Conservation (phyloP, 306 rosid genomes). For the Erythrophleum fordii region DNA sequence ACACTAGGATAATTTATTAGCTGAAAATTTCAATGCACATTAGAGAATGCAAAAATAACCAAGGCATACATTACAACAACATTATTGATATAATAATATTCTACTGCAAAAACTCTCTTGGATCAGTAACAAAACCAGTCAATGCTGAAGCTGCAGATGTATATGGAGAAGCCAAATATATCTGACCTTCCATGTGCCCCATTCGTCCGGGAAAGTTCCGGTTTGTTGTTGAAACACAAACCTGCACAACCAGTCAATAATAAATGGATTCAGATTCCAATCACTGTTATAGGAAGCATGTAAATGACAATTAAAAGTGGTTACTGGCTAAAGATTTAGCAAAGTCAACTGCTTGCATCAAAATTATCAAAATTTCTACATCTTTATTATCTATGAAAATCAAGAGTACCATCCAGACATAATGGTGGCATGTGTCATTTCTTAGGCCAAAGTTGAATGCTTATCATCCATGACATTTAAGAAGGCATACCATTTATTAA, state of each 20-base stretch:
- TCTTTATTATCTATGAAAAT: too few relatives aligned
- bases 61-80: slow-evolving; percentile 5
- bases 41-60: slow-evolving; percentile 36
- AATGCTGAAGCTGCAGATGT: slow-evolving; percentile 98
- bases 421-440: not conserved
- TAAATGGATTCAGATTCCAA: slow-evolving; percentile 24
- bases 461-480: slow-evolving; percentile 5
- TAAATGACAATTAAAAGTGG: slow-evolving; percentile 11
- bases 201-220: slow-evolving; percentile 96
- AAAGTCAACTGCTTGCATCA: not conserved
- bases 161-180: slow-evolving; percentile 91
- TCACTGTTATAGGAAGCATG: slow-evolving; percentile 10
- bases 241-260: slow-evolving; percentile 54
- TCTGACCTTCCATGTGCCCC: slow-evolving; percentile 96
- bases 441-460: not conserved
- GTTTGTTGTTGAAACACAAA: slow-evolving; percentile 73
- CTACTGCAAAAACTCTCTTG: slow-evolving; percentile 90
- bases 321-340: not conserved
- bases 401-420: not conserved
- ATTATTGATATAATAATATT: not conserved
- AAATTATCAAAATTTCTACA: not conserved
- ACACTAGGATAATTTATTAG: slow-evolving; percentile 2
- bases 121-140: slow-evolving; percentile 93
- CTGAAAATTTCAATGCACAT: slow-evolving; percentile 5
- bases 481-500: too few relatives aligned